Base-by-base conservation (phyloP, 2,329 filamentous ascomycete genomes). In the Ilyonectria robusta region DNA sequence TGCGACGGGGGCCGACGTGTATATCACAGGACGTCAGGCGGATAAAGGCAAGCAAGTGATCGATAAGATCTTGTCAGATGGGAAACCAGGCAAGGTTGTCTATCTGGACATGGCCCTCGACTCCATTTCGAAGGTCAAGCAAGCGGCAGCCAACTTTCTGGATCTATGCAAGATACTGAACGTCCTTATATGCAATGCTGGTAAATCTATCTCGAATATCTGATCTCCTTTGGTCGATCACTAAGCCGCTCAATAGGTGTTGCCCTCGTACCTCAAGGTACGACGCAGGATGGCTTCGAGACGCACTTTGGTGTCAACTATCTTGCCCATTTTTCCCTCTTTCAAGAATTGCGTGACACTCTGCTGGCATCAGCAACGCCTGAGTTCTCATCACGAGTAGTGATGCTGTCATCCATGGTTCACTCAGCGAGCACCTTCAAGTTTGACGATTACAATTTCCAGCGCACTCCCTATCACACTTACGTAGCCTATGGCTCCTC, bases 91-190 rank as follows among this genome's bases (percentile, higher is more conserved):
- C 66, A 29, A 60, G 64, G 2, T 15, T 44, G n/a, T 53, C 40
- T 42, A 55, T 54, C 19, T 23, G 59, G 69, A 13, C 56, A 65
- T 33, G 60, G 70, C 3, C 46, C 73, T 15, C 61, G 65, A 13
- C 59, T 78, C 21, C 71, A 78, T 35, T 63, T 77, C 26, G 69
- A 58, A 2, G 71, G 70, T 6, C 58, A 75, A 4, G 67, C 61
- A 17, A 76, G 70, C 4, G 66, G 23, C 23, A 26, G 23, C 23
- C 23, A 26, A 26, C 23, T 26, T 26, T 26, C 4, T 26, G 5
- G 23, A 26, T 3, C 23, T 26, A 26, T 26, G 3, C 23, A 26
- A 26, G 23, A 26, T 26, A 4, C 23, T 26, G 23, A 5, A 26
- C 23, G 23, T 26, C 23, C 23, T 26, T 4, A 26, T 26, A 26